Percentiles rank a stretch among this genome's conserved stretches.
These are phyloP conservation scores for Arctostaphylos glauca DNA, from an alignment of 148 eudicot genomes.

Conservation along the genomic window DNA sequence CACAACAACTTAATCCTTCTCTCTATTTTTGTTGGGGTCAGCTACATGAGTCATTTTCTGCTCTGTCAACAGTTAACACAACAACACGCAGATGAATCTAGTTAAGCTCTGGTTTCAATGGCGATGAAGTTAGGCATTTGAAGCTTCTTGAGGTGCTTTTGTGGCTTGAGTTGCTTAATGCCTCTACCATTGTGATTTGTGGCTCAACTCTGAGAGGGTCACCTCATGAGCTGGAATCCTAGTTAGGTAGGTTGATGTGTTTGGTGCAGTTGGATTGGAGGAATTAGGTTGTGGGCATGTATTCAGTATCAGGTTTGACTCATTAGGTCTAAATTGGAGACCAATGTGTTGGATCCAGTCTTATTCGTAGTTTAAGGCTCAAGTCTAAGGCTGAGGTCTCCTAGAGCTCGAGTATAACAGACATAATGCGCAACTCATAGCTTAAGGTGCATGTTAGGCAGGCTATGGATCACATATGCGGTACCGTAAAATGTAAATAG, in stretches of 20 bases:
- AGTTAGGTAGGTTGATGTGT: not conserved
- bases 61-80: not conserved
- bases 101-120: not conserved
- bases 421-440: too few species aligned
- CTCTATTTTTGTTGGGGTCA: not conserved
- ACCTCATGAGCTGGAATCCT: not conserved
- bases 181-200: not conserved
- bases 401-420: too few species aligned
- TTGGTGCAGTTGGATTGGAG: not conserved
- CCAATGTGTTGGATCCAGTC: not conserved
- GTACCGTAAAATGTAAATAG: too few species aligned
- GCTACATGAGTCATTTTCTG: not conserved
- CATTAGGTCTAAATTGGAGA: not conserved
- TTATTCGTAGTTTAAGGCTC: too few species aligned
- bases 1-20: not conserved
- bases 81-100: too few species aligned
- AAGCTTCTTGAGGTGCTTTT: not conserved
- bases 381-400: too few species aligned
- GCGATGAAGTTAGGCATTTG: not conserved
- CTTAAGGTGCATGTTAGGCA: too few species aligned
- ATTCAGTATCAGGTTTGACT: not conserved
- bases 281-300: not conserved
- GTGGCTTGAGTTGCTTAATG: not conserved
- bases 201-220: not conserved
- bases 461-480: too few species aligned